Base-by-base conservation (phyloP, 2,329 filamentous ascomycete genomes). In the Balansia obtecta region DNA sequence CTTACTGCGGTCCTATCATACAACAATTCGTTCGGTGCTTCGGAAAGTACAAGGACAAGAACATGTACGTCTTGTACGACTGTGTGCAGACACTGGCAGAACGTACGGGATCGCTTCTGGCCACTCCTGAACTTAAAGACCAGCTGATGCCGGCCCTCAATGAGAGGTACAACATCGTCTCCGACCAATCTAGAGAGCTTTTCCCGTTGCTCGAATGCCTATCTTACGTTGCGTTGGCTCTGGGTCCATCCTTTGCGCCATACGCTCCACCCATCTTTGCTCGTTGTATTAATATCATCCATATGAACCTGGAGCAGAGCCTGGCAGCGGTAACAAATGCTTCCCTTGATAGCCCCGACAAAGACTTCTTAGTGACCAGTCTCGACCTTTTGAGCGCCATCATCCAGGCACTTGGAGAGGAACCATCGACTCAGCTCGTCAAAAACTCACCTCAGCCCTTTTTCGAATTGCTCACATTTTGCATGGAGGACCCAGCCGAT, bases 21-120 rank as follows among this genome's bases (percentile, higher is more conserved):
- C 84, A 83, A 54, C 93, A 97, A 64, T 97, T 91, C 61, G 89
- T 96, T 48, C 76, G 79, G 53, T 98, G 93, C 67, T 98, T 98
- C 68, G 79, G 75, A 49, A 89, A 86, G 68, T 98, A 97, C 79
- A 97, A 98, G 75, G 91, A 97, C 68, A 85, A 88, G 61, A 98
- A 98, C 71, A 96, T 97, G 82, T 96, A 94, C 71, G 94, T 97
- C 50, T 79, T 98, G 34, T 98, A 98, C 71, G 93, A 98, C 69
- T 97, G 93, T 66, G 88, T 98, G 34, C 93, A 98, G 70, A 98
- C 93, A 0, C 74, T 98, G 51, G 93, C 93, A 3, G 93, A 98
- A 66, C 85, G 88, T 61, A 85, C 97, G 50, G 89, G 88, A 11
- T 82, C 84, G 7, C 81, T 85, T 34, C 74, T 98, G 56, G 85